phyloP scores from a whole-genome alignment of 495 filamentous ascomycete species.

The Aspergillus haitiensis region DNA sequence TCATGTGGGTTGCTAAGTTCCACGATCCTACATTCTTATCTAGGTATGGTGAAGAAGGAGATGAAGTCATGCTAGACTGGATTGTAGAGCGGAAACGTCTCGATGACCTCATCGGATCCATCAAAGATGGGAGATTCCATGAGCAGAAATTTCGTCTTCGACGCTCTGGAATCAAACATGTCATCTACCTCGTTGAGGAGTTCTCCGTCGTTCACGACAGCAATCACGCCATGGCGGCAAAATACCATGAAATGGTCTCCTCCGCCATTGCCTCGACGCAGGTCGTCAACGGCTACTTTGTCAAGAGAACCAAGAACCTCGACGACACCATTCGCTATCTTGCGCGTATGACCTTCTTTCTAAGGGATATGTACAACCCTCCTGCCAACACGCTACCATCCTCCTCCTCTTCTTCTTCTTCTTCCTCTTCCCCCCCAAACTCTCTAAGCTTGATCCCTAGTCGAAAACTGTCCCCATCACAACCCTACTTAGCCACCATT shows the following conservation, averaged over 20 bases:
- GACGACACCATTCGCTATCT: conserved; percentile 83
- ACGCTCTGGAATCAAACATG: conserved; percentile 69
- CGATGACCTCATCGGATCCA: conserved; percentile 75
- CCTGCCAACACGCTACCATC: conserved; percentile 10
- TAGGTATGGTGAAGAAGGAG: conserved; percentile 61
- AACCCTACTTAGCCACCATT: conserved; percentile 69
- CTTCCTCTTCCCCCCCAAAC: conserved; percentile 11
- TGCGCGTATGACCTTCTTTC: conserved; percentile 67
- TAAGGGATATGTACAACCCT: conserved; percentile 63
- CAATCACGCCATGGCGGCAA: conserved; percentile 37
- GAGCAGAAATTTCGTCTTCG: conserved; percentile 83
- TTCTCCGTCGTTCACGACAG: conserved; percentile 53
- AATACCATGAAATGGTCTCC: conserved; percentile 64
- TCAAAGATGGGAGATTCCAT: conserved; percentile 81
- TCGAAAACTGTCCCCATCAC: conserved; percentile 58
- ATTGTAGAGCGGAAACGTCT: conserved; percentile 82
- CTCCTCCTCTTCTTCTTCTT: conserved; percentile 28
- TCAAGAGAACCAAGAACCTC: conserved; percentile 73
- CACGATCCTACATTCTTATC: conserved; percentile 57
- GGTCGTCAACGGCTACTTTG: conserved; percentile 78
- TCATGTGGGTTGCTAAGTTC: conserved; percentile 77
- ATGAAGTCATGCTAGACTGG: conserved; percentile 75
- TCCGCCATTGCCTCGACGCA: conserved; percentile 79
- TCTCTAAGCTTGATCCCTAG: conserved; percentile 60
- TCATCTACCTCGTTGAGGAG: conserved; percentile 82